Evolutionary conservation across 768 basidiomycete species (phyloP), one percentile per base, ranked within the genome.

Genomic region (Agrocybe praecox): DNA sequence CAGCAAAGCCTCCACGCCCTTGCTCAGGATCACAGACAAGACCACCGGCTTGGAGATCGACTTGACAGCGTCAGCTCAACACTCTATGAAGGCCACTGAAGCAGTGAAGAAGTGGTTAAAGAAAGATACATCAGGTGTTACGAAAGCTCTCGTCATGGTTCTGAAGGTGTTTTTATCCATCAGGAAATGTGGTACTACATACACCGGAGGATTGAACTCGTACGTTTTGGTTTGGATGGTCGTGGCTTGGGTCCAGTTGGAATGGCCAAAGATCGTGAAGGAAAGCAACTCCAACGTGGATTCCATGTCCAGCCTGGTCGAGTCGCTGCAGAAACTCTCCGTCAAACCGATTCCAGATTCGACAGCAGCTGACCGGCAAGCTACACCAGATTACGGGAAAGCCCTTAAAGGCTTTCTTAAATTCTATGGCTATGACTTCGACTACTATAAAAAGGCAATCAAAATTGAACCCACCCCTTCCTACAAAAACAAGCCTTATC

Each of bases 201-300:
- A 65, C 32, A 67, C 69, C 0, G 69, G 69, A 12, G 69, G 69
- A 2, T 51, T 70, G 14, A 67, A 70, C 36, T 67, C 67, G 26
- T 67, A 68, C 24, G 48, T 67, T 18, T 50, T 70, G 45, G 62
- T 68, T 7, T 70, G 69, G 69, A 66, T 70, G 69, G 67, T 70
- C 4, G 65, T 70, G 0, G 65, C 67, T 12, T 70, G 65, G 67
- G 67, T 66, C 14, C 50, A 65, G 11, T 58, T 68, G n/a, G 67
- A 68, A 43, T 60, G 63, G 64, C 63, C 62, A 14, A 67, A 64
- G 36, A 33, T 43, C 6, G 23, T 54, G 32, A 34, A 23, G n/a
- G 21, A 22, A 0, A 15, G 9, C 26, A 29, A 9, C 26, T 29
- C 26, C 9, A 29, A 11, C 43, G 32, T 18, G 19, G 26, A 29